Conservation (phyloP, 1,284 basidiomycete species). For the Boletellus deceptivus region DNA sequence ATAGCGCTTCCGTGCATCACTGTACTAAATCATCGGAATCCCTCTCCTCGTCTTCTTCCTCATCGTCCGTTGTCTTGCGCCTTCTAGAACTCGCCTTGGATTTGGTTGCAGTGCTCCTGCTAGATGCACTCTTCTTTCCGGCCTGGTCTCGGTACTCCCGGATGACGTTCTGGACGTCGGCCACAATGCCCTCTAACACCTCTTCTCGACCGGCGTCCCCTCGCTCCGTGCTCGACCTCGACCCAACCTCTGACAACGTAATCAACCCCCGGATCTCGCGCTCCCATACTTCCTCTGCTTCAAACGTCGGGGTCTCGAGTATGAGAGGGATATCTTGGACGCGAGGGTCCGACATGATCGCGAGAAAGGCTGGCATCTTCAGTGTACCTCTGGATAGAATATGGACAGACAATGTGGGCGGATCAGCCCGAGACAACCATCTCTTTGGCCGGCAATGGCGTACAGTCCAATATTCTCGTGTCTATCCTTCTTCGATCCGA, state of each 20-base stretch:
- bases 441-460: neutral
- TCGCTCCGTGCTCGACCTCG: neutral
- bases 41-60: conserved; percentile 3
- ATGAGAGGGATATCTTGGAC: conserved; percentile 74
- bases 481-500: conserved; percentile 69
- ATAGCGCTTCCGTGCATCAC: neutral
- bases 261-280: conserved; percentile 68
- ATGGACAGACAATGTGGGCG: neutral
- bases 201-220: neutral
- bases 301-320: conserved; percentile 76
- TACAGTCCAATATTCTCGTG: conserved; percentile 85
- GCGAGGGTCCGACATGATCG: conserved; percentile 68
- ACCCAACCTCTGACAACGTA: conserved; percentile 37
- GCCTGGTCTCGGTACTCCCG: conserved; percentile 11
- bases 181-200: conserved; percentile 11
- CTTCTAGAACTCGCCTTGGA: conserved; percentile 6
- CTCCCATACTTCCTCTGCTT: conserved; percentile 65
- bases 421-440: neutral
- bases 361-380: conserved; percentile 61
- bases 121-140: conserved; percentile 1
- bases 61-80: conserved; percentile 1
- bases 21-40: conserved; percentile 13
- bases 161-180: conserved; percentile 15
- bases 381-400: conserved; percentile 56
- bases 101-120: neutral